Conservation (phyloP, 768 basidiomycete species). For the Trichaptum fuscoviolaceum region DNA sequence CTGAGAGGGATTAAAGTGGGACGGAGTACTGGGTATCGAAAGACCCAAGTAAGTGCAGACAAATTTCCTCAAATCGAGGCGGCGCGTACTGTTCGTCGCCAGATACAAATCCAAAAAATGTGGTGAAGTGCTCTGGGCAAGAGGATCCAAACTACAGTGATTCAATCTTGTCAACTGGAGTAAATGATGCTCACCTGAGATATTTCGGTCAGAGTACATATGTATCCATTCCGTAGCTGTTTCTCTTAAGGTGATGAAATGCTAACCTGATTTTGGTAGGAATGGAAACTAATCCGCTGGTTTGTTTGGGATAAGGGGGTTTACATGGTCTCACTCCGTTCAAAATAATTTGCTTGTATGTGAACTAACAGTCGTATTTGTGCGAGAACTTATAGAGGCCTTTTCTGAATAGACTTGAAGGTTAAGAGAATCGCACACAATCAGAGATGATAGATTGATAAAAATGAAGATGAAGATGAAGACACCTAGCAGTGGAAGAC, state of each 20-base stretch:
- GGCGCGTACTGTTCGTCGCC: constrained; percentile 9
- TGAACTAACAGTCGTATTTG: no score
- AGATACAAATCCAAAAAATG: constrained; percentile 29
- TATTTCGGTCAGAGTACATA: constrained; percentile 46
- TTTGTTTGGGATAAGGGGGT: not conserved
- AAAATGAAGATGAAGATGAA: no score
- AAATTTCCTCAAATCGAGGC: not conserved
- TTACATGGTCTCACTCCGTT: no score
- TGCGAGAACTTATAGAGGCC: no score
- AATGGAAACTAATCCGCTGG: not conserved
- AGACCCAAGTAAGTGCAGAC: constrained; percentile 30
- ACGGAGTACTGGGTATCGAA: constrained; percentile 44
- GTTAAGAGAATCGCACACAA: no score
- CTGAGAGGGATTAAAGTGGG: constrained; percentile 18
- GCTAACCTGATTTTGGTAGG: not conserved
- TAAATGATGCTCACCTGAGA: constrained; percentile 38
- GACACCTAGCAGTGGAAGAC: no score
- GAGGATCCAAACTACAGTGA: constrained; percentile 46
- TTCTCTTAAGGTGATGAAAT: not conserved
- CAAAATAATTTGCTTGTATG: no score
- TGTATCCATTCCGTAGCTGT: constrained; percentile 10
- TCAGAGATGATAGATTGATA: no score
- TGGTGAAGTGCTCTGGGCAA: constrained; percentile 35
- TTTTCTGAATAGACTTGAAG: no score
- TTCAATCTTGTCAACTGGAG: constrained; percentile 41